Evolutionary conservation across 352 stramenopile species (phyloP), one percentile per base, ranked within the genome.

Genomic region (Globisporangium spiculum): DNA sequence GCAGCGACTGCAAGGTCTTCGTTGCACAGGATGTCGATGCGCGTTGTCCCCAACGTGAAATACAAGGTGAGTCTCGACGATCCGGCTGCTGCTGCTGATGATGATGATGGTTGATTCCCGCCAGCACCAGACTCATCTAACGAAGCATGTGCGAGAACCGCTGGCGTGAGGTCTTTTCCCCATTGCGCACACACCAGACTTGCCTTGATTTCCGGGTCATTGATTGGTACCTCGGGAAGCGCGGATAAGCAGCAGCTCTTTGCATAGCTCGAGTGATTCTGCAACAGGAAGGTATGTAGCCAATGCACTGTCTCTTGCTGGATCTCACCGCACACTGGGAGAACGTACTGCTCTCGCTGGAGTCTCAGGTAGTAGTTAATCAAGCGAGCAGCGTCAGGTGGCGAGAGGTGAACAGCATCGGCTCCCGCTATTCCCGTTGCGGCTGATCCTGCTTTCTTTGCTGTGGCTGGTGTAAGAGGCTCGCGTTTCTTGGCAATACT

Each of bases 311-410:
- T 70, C 1, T 89, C 77, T 41, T 86, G 78, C 34, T 83, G 69
- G 1, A 72, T 56, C 10, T 48, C 22, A 5, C 72, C 77, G 41
- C 69, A 66, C 8, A 67, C 57, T 20, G 82, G 81, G 0, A 92
- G 70, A 34, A 80, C 70, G 20, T 82, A 65, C 50, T 79, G 75
- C 63, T 83, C 80, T 32, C 83, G 76, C 56, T 86, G 66, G 32
- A 86, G 54, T 8, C 71, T 75, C 55, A 92, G 56, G 41, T 91
- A 92, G 58, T 77, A 92, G 52, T 92, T 93, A 48, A 91, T 41
- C 18, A 89, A 67, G 44, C 72, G 68, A 18, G 67, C 52, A 4
- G 67, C 24, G 58, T 84, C 72, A 8, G 73, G 48, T 12, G 27
- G 30, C 5, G 44, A 32, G 3, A 3, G 9, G 44, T 34, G 65